phyloP scores from a whole-genome alignment of 805 yeast species.

The Kregervanrija pseudodelftensis region DNA sequence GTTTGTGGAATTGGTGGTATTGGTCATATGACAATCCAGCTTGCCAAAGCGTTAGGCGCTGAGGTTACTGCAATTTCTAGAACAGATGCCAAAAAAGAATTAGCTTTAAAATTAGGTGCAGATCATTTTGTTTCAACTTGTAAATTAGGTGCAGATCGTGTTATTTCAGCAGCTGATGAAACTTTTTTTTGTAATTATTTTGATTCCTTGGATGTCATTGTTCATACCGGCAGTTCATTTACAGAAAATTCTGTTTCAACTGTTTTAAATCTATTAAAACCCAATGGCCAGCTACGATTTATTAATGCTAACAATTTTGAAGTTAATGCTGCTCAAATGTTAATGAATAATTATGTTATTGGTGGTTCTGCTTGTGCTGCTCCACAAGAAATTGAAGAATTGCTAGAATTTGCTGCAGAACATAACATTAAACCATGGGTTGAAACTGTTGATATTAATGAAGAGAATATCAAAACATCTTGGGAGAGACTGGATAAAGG shows the following conservation, averaged over 20 bases:
- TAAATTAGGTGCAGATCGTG: conserved; percentile 46
- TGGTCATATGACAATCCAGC: conserved; percentile 37
- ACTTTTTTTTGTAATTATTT: conserved; percentile 30
- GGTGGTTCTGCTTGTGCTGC: conserved; percentile 34
- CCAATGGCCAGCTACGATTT: conserved; percentile 23
- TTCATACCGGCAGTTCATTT: conserved; percentile 41
- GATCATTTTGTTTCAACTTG: conserved; percentile 48
- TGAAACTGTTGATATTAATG: conserved; percentile 41
- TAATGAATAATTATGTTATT: conserved; percentile 8
- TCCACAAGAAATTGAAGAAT: conserved; percentile 35
- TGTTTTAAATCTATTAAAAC: conserved; percentile 20
- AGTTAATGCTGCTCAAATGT: background rate
- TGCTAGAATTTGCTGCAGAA: conserved; percentile 41
- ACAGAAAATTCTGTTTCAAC: conserved; percentile 18
- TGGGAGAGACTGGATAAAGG: conserved; percentile 40
- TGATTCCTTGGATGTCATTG: conserved; percentile 36
- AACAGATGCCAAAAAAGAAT: conserved; percentile 38
- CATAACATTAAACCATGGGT: conserved; percentile 42
- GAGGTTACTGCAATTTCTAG: conserved; percentile 53
- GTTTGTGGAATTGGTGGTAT: conserved; percentile 39
- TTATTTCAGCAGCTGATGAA: conserved; percentile 45
- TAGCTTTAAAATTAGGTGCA: conserved; percentile 45
- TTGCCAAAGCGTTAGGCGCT: conserved; percentile 54
- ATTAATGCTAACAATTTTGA: conserved; percentile 6
- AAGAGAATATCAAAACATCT: conserved; percentile 33